Evolutionary conservation across 1,284 basidiomycete genomes (phyloP).

Genomic region (Naganishia sp.): DNA sequence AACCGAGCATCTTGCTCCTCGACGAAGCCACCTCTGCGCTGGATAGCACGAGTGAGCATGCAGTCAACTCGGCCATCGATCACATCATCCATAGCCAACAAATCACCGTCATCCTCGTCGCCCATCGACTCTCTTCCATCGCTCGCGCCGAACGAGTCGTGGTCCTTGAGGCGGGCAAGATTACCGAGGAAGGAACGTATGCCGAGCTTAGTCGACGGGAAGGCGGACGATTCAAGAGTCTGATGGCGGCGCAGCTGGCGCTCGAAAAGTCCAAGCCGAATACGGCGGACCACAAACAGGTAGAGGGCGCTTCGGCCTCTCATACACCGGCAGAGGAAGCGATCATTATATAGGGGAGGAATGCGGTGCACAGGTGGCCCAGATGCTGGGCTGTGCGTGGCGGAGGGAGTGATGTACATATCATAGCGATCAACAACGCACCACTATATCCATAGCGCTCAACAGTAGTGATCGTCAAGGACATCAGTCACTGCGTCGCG

Average conservation of each 20-base stretch:
- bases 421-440: neutral
- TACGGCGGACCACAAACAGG: neutral
- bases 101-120: slow-evolving; percentile 85
- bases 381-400: neutral
- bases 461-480: no score
- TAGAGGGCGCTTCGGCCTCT: neutral
- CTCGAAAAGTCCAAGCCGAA: slow-evolving; percentile 41
- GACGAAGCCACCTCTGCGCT: slow-evolving; percentile 62
- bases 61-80: slow-evolving; percentile 83
- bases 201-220: slow-evolving; percentile 67
- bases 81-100: slow-evolving; percentile 73
- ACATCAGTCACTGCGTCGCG: no score
- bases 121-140: slow-evolving; percentile 81
- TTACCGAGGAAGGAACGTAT: slow-evolving; percentile 82
- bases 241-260: slow-evolving; percentile 81
- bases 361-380: neutral
- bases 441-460: no score
- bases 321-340: slow-evolving; percentile 12
- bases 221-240: slow-evolving; percentile 72
- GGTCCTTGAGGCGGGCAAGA: slow-evolving; percentile 79
- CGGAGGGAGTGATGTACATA: neutral
- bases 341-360: slow-evolving; percentile 4
- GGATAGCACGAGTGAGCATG: slow-evolving; percentile 83
- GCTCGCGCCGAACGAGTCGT: slow-evolving; percentile 80
- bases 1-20: slow-evolving; percentile 56